phyloP scores from a whole-genome alignment of 108 stramenopile species.

The Schizochytrium sp. region DNA sequence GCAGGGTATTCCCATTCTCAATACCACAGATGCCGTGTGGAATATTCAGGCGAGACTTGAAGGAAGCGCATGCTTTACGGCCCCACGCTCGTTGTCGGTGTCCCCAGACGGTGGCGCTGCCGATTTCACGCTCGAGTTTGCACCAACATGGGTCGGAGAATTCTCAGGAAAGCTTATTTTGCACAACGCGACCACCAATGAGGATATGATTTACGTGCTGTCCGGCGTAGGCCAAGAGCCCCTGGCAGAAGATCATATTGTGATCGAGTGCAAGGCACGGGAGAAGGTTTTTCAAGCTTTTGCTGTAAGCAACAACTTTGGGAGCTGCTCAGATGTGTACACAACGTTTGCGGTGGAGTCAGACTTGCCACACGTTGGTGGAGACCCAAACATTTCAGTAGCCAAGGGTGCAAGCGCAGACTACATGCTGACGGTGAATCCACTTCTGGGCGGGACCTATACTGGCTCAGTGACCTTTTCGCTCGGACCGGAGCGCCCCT shows the following conservation, averaged over 20 bases:
- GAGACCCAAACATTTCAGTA: constrained; percentile 14
- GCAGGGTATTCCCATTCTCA: constrained; percentile 49
- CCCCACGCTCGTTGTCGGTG: constrained; percentile 28
- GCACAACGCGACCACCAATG: constrained; percentile 23
- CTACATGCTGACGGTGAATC: constrained; percentile 31
- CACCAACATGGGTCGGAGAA: constrained; percentile 21
- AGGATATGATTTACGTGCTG: constrained; percentile 37
- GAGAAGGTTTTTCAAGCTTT: constrained; percentile 32
- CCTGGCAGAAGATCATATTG: constrained; percentile 38
- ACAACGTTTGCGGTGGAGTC: constrained; percentile 37
- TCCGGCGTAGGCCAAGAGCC: constrained; percentile 41
- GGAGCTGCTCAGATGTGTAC: not conserved
- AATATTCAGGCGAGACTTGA: constrained; percentile 11
- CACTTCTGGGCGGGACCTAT: constrained; percentile 39
- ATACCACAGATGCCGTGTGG: constrained; percentile 44
- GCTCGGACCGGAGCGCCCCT: constrained; percentile 4
- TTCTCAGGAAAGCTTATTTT: constrained; percentile 32
- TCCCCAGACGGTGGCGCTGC: constrained; percentile 23
- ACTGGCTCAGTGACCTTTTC: constrained; percentile 50
- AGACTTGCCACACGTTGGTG: constrained; percentile 44
- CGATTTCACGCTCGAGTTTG: constrained; percentile 28
- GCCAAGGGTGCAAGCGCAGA: not conserved
- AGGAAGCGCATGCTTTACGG: constrained; percentile 31
- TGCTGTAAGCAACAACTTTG: not conserved
- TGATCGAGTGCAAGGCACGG: constrained; percentile 38